Conservation (phyloP, 805 yeast genomes). For the Hermanozyma aechmeae region DNA sequence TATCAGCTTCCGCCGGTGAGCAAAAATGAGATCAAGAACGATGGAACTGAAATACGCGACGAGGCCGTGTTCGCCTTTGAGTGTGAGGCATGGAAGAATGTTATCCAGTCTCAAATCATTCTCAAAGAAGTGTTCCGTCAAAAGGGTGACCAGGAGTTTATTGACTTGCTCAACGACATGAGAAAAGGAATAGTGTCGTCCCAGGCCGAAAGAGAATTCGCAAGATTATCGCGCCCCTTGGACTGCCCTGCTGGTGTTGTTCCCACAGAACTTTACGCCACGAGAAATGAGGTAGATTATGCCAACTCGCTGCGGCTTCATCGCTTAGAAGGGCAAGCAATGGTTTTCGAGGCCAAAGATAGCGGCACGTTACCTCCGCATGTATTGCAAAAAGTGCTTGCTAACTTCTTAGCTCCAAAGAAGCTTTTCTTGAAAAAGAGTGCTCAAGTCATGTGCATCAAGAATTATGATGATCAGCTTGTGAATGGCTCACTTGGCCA, state of each 20-base stretch:
- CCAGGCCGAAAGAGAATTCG: constrained; percentile 40
- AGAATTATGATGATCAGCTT: constrained; percentile 60
- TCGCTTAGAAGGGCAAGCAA: constrained; percentile 37
- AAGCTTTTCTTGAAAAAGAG: constrained; percentile 51
- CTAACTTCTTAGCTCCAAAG: constrained; percentile 10
- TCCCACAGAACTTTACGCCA: constrained; percentile 86
- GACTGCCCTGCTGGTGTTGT: constrained; percentile 62
- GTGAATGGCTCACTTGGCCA: constrained; percentile 92
- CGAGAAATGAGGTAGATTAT: constrained; percentile 72
- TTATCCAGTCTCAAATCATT: constrained; percentile 57
- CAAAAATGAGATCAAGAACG: constrained; percentile 18
- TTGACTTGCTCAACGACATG: constrained; percentile 71
- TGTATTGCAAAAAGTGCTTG: constrained; percentile 3
- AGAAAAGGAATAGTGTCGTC: constrained; percentile 60
- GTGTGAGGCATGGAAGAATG: constrained; percentile 56
- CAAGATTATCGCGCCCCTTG: constrained; percentile 47
- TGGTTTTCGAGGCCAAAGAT: constrained; percentile 35
- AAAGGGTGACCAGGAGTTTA: constrained; percentile 64
- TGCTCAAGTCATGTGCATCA: constrained; percentile 92
- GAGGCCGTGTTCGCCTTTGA: constrained; percentile 61
- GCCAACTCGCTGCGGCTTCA: constrained; percentile 46
- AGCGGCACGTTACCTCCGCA: constrained; percentile 13
- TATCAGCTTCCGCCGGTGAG: constrained; percentile 91
- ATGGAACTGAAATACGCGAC: constrained; percentile 10
- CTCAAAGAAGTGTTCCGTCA: constrained; percentile 83